These are phyloP conservation scores for Didymella lethalis DNA, from an alignment of 2,329 filamentous ascomycete genomes.

Conservation along the genomic window DNA sequence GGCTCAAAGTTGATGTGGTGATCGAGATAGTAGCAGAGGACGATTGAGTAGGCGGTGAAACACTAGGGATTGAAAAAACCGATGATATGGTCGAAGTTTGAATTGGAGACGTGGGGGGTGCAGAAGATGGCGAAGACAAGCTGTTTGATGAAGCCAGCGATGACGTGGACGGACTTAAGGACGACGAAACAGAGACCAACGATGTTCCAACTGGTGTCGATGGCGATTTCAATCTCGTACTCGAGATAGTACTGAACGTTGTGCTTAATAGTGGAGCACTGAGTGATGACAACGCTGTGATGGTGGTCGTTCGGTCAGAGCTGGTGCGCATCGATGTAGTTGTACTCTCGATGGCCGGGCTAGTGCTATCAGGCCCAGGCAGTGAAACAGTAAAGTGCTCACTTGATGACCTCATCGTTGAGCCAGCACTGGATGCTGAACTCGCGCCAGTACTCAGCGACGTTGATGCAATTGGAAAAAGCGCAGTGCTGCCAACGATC, in stretches of 20 bases:
- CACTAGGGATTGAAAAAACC: background rate
- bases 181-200: background rate
- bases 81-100: background rate
- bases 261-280: background rate
- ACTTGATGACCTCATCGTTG: background rate
- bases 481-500: background rate
- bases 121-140: background rate
- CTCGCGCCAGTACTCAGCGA: background rate
- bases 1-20: background rate
- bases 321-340: background rate
- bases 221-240: background rate
- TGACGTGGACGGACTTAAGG: background rate
- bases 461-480: background rate
- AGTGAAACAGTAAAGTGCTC: slow-evolving; percentile 19
- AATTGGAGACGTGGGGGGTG: background rate
- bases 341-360: background rate
- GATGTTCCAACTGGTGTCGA: background rate
- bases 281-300: background rate
- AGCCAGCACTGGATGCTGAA: background rate
- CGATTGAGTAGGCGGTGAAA: background rate
- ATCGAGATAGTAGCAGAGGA: background rate
- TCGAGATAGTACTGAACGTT: background rate
- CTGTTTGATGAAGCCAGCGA: background rate
- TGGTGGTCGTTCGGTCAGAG: background rate
- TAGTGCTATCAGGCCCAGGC: background rate